Evolutionary conservation across 164 flowering plant species (phyloP), one percentile per base, ranked within the genome.

Genomic region (Piper longum): DNA sequence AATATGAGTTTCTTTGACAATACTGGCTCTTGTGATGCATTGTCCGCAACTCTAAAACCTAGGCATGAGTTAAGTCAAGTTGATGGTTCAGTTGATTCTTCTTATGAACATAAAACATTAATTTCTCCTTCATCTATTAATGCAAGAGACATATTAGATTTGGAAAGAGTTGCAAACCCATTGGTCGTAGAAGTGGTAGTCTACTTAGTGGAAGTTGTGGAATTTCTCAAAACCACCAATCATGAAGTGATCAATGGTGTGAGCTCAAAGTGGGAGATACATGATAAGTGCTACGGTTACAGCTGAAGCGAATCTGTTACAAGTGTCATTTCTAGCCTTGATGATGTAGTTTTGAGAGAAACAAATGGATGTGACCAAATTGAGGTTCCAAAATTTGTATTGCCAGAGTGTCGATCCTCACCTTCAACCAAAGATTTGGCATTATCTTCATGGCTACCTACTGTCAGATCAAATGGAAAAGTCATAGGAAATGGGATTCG

Each of bases 251-350:
- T 40, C 12, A 56, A 54, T 60, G 71, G 62, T 64, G 77, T 72
- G 60, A 68, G 43, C 63, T 80, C 73, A 51, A 79, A 74, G 54
- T 62, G 48, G 62, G 69, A 60, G 7, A 62, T 59, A 58, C 74
- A 79, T 41, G 89, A 75, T 48, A 85, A 80, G 43, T 82, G 89
- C 11, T 79, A 76, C 68, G 66, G 67, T 62, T 85, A 82, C 59
- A 88, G 95, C 74, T 73, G 89, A 69, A 85, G 80, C 68, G 95
- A 75, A 68, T 90, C 95, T 45, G 69, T 72, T n/a, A 75, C 86
- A 5, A 88, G 92, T 75, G 83, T 77, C 14, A 67, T 83, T 62
- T 86, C 92, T 7, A 80, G 82, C 66, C 62, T 74, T 58, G 89
- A 26, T 60, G 63, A 67, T 70, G 93, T 82, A 63, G 69, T 57